These are phyloP conservation scores for Gautieria morchelliformis DNA, from an alignment of 768 basidiomycete species.

Conservation along the genomic window DNA sequence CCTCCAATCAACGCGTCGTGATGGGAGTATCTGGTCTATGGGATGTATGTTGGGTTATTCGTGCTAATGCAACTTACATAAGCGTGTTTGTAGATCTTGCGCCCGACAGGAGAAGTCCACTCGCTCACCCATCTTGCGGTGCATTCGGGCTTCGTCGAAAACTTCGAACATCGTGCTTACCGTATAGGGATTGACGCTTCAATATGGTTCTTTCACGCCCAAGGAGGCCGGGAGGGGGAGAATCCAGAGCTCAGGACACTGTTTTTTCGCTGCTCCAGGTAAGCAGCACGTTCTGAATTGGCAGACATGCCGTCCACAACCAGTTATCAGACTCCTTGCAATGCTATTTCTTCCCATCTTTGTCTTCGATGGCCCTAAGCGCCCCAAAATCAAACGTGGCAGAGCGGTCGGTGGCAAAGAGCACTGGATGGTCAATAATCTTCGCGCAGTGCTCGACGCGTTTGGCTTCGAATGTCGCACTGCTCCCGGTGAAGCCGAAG, in stretches of 20 bases:
- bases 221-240: slow-evolving; percentile 18
- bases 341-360: slow-evolving; percentile 20
- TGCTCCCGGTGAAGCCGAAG: slow-evolving; percentile 92
- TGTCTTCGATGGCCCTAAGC: slow-evolving; percentile 22
- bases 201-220: slow-evolving; percentile 26
- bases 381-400: slow-evolving; percentile 33
- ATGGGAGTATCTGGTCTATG: slow-evolving; percentile 39
- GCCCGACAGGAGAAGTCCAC: slow-evolving; percentile 20
- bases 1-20: too few relatives aligned
- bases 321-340: slow-evolving; percentile 15
- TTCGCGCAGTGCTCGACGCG: slow-evolving; percentile 22
- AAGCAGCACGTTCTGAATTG: not conserved
- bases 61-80: slow-evolving; percentile 5
- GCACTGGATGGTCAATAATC: slow-evolving; percentile 22
- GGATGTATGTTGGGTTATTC: slow-evolving; percentile 28
- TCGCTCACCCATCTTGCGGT: slow-evolving; percentile 24
- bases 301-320: not conserved
- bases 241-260: slow-evolving; percentile 30
- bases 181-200: slow-evolving; percentile 30
- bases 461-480: slow-evolving; percentile 32
- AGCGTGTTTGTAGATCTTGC: slow-evolving; percentile 9
- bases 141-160: slow-evolving; percentile 20
- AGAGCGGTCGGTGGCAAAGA: slow-evolving; percentile 12
- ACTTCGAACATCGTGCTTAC: slow-evolving; percentile 22
- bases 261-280: slow-evolving; percentile 26